Conservation (phyloP, 192 early-diverging fungal species). For the Pilobolus umbonatus region DNA sequence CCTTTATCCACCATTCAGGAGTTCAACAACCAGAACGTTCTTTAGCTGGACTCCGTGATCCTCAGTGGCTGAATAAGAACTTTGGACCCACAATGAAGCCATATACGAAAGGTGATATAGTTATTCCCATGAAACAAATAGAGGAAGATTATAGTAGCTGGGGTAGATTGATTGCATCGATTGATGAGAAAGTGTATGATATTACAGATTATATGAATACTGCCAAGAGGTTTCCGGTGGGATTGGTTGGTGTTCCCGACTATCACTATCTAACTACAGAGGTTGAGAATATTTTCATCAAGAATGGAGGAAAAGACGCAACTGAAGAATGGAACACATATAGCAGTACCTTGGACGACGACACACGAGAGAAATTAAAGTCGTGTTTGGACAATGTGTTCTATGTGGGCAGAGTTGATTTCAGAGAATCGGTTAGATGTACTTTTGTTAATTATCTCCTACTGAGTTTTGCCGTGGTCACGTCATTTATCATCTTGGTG, state of each 20-base stretch:
- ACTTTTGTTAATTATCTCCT: slow-evolving; percentile 83
- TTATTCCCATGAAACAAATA: slow-evolving; percentile 47
- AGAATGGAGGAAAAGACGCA: slow-evolving; percentile 50
- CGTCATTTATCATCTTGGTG: slow-evolving; percentile 70
- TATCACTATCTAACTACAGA: slow-evolving; percentile 53
- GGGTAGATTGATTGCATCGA: slow-evolving; percentile 49
- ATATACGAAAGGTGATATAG: slow-evolving; percentile 56
- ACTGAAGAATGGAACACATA: slow-evolving; percentile 47
- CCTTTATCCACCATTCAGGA: slow-evolving; percentile 32
- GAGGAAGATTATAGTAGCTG: slow-evolving; percentile 33
- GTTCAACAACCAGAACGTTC: slow-evolving; percentile 35
- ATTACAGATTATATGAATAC: slow-evolving; percentile 56
- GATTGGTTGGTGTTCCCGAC: slow-evolving; percentile 34
- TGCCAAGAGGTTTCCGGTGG: slow-evolving; percentile 37
- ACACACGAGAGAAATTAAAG: slow-evolving; percentile 37
- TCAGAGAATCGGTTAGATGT: slow-evolving; percentile 71
- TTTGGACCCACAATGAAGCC: slow-evolving; percentile 45
- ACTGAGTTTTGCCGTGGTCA: slow-evolving; percentile 66
- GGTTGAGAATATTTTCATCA: slow-evolving; percentile 57
- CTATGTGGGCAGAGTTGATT: slow-evolving; percentile 78
- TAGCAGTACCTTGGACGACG: slow-evolving; percentile 32
- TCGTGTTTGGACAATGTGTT: slow-evolving; percentile 80
- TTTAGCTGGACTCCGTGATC: slow-evolving; percentile 31
- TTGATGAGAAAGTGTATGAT: slow-evolving; percentile 63
- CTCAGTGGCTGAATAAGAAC: slow-evolving; percentile 46